Evolutionary conservation across 352 stramenopile species (phyloP), one percentile per base, ranked within the genome.

Genomic region (Albugo candida): DNA sequence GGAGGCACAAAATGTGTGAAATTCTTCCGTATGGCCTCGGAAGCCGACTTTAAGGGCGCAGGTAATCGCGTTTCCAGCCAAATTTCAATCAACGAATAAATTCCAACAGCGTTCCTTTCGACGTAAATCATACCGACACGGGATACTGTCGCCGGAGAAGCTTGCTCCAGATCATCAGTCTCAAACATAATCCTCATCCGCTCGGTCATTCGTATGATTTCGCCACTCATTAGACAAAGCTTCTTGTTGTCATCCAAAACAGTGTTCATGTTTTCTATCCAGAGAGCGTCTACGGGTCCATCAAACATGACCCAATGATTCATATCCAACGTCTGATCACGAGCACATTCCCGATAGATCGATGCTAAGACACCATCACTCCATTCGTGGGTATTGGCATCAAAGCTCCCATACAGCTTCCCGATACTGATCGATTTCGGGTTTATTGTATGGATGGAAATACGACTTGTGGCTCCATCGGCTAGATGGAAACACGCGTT

Each of bases 231-330:
- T 6, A 96, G 58, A 39, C 86, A 96, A 4, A 96, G 67, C 60
- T 96, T 95, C 60, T 94, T 94, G 66, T 93, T 95, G 54, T 95
- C 83, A 51, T 95, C 83, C 13, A 95, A 58, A 35, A 95, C 85
- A 1, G 85, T 96, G 61, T 96, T 96, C 85, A 96, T 96, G 60
- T 96, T 96, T 45, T 96, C 86, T 53, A 96, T 96, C 86, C 86
- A 96, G 20, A 96, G 85, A 0, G 86, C 85, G 54, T 96, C 86
- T 12, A 96, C 86, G 0, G 86, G 86, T 0, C 86, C 86, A 53
- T 96, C 86, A 47, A 96, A 95, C 62, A 95, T 83, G 20, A 96
- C 73, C 86, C 86, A 96, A 57, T 96, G 91, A 31, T 31, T 31
- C 13, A 91, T 50, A 43, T 95, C 76, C 0, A 63, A 55, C 24